phyloP scores from a whole-genome alignment of 2,329 filamentous ascomycete genomes.

The Lasiodiplodia theobromae region DNA sequence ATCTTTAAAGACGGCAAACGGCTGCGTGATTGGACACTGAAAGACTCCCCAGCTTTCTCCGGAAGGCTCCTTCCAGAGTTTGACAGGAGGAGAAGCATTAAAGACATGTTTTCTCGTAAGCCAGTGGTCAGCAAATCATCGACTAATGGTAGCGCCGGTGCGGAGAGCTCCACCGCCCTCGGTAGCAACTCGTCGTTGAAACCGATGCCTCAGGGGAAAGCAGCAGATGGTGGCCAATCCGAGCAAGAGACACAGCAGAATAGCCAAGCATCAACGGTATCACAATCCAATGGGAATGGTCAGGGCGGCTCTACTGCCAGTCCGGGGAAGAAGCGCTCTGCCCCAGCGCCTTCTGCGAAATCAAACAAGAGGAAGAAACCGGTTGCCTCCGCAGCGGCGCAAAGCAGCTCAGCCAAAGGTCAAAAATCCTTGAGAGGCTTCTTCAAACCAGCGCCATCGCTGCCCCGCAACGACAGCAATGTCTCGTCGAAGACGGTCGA shows the following conservation, averaged over 20 bases:
- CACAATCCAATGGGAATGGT: background rate
- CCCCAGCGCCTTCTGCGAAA: slow-evolving; percentile 35
- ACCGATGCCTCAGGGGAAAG: background rate
- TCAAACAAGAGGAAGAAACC: slow-evolving; percentile 27
- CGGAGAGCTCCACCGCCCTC: background rate
- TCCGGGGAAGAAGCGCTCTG: slow-evolving; percentile 39
- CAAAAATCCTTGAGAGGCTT: slow-evolving; percentile 30
- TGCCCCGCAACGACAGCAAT: slow-evolving; percentile 2
- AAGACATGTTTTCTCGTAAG: slow-evolving; percentile 80
- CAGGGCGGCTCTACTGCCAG: background rate
- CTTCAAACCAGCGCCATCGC: slow-evolving; percentile 22
- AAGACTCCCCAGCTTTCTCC: slow-evolving; percentile 75
- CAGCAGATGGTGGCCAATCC: background rate
- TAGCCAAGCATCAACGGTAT: background rate
- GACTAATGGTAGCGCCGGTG: slow-evolving; percentile 19
- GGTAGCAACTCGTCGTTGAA: background rate
- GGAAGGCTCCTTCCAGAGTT: slow-evolving; percentile 89
- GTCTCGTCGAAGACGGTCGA: background rate
- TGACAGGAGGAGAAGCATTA: slow-evolving; percentile 81
- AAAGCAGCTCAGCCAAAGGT: slow-evolving; percentile 11
- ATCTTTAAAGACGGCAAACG: slow-evolving; percentile 74
- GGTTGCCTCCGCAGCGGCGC: background rate
- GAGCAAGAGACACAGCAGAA: background rate
- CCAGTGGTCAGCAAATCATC: slow-evolving; percentile 29
- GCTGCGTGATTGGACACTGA: slow-evolving; percentile 69